A percentile compares a stretch with the other conserved stretches of the same genome.
phyloP scores from a whole-genome alignment of 202 grass and related monocot species.

The Bolboschoenoplectus hybrid region DNA sequence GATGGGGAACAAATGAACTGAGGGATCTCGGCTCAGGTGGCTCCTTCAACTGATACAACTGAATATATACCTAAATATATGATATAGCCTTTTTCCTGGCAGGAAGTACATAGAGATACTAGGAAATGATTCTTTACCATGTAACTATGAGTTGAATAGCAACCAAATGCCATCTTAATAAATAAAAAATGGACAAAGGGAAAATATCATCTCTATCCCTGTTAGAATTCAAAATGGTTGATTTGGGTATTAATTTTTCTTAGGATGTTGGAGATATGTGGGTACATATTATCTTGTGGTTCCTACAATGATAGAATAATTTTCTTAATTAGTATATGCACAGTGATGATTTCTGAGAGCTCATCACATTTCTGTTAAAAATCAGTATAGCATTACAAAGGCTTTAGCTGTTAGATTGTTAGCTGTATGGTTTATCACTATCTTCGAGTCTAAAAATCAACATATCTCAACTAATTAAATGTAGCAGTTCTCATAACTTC shows the following conservation, averaged over 20 bases:
- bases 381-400: constrained; percentile 7
- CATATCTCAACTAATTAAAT: not conserved
- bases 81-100: not conserved
- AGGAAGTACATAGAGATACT: not conserved
- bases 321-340: not conserved
- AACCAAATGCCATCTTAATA: not conserved
- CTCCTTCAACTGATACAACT: not conserved
- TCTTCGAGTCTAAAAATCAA: not conserved
- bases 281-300: not conserved
- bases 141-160: not conserved
- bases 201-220: not conserved
- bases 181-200: not conserved
- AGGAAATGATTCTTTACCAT: not conserved
- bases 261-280: not conserved
- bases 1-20: not conserved
- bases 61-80: not conserved
- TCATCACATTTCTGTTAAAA: not conserved
- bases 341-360: not conserved
- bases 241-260: not conserved
- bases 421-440: not conserved
- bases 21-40: not conserved
- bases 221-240: not conserved
- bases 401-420: not conserved
- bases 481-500: not conserved
- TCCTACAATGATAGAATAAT: not conserved